Evolutionary conservation across 2,329 filamentous ascomycete species (phyloP).

Genomic region (Tolypocladium tundrense): DNA sequence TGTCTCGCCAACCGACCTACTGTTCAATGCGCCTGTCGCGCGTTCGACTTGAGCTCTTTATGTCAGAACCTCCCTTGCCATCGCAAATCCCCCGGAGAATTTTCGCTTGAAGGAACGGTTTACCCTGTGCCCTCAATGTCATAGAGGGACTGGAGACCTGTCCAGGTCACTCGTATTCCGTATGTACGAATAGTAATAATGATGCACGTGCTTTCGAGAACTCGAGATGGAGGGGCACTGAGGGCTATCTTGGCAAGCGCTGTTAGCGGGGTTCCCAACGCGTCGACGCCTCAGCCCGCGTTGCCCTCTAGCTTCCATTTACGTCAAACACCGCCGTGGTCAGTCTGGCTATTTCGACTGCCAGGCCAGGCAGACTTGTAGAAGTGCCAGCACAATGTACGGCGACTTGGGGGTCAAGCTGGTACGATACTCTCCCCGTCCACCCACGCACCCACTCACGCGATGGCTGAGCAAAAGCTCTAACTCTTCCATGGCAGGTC

Average conservation of each 20-base stretch:
- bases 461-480: background rate
- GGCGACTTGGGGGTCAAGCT: constrained; percentile 81
- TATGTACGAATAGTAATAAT: no score
- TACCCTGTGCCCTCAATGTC: no score
- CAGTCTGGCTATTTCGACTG: background rate
- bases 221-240: background rate
- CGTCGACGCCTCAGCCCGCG: background rate
- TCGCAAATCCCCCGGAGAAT: no score
- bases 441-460: background rate
- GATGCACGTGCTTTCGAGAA: background rate
- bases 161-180: no score
- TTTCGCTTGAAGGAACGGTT: no score
- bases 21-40: no score
- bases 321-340: background rate
- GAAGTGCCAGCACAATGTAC: constrained; percentile 52
- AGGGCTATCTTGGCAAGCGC: background rate
- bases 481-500: constrained; percentile 45
- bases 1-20: no score
- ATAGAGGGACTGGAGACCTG: no score
- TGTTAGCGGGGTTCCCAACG: background rate
- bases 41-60: no score
- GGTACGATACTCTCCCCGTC: constrained; percentile 34
- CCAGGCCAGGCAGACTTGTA: background rate
- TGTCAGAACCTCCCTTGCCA: no score
- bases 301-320: background rate